Base-by-base conservation (phyloP, 768 basidiomycete species). In the Psilocybe cubensis region DNA sequence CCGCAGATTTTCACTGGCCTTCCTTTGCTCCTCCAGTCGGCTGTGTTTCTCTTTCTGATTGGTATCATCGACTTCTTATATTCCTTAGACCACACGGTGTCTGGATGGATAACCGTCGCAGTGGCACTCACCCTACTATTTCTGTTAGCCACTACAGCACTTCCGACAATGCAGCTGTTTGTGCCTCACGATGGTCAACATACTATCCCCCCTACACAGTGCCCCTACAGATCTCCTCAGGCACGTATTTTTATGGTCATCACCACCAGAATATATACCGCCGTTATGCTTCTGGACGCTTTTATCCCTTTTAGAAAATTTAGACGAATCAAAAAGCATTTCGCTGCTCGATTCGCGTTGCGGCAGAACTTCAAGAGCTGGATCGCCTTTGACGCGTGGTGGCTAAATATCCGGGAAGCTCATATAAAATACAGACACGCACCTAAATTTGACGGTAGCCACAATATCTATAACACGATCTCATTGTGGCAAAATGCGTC, bases 391-490 rank as follows among this genome's bases (percentile, higher is more conserved):
- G 50, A 52, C 21, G 10, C 38, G 18, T 41, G 38, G 50, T 52
- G 50, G 50, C 50, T 35, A 10, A 40, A 52, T n/a, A 52, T 52
- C 21, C 29, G 50, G n/a, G 50, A 52, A 17, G 50, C 33, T 7
- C 50, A 41, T 17, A 24, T 18, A 10, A 33, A 23, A 17, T 41
- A 41, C 9, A 4, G 50, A 25, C 50, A 52, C 50, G 10, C 50
- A 10, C n/a, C 35, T 8, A 14, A 5, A 8, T n/a, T 41, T 9
- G 50, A 52, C 21, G 3, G 8, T 10, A 9, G 27, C 9, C 3
- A 24, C 21, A 24, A 52, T 33, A 24, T 52, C 21, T 52, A 52
- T 14, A 14, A 41, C 9, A 52, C 50, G 11, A 40, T 52, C 10
- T 35, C 50, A 23, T 23, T 24, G 4, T 38, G 23, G 50, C 50